Percentiles rank a stretch among this genome's conserved stretches.
Evolutionary conservation across 257 asterid genomes (phyloP).

Genomic region (Capsicum rhomboideum): DNA sequence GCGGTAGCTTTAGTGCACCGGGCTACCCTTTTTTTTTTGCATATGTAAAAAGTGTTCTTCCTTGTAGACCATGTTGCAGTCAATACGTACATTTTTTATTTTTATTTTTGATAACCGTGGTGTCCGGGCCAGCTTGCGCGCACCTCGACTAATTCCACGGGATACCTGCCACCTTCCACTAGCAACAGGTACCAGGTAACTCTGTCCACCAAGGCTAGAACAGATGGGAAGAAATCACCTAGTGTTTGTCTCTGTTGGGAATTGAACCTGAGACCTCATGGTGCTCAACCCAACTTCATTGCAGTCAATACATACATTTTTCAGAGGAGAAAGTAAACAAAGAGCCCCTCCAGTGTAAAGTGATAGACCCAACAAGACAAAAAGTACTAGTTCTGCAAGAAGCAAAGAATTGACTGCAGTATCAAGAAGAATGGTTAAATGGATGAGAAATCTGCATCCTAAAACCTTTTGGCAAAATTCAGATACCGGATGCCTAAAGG

Average conservation of each 20-base stretch:
- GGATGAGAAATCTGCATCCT: neutral
- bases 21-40: too few species aligned
- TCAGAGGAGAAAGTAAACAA: neutral
- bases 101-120: too few species aligned
- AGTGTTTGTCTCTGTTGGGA: too few species aligned
- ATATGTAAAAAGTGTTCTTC: neutral
- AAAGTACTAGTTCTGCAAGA: neutral
- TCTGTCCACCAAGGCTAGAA: too few species aligned
- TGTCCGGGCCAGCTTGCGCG: too few species aligned
- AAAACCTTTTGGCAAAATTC: neutral
- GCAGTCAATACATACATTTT: neutral
- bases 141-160: too few species aligned
- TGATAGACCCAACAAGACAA: neutral
- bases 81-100: neutral
- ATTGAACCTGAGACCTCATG: too few species aligned
- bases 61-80: neutral
- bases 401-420: neutral
- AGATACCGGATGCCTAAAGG: neutral
- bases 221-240: too few species aligned
- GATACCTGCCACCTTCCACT: too few species aligned
- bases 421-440: neutral
- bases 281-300: too few species aligned
- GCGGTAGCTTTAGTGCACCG: too few species aligned
- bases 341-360: neutral
- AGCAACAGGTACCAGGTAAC: too few species aligned